A percentile compares a stretch with the other conserved stretches of the same genome.
Evolutionary conservation across 2,329 filamentous ascomycete species (phyloP).

Genomic region (Pseudogymnoascus sp.): DNA sequence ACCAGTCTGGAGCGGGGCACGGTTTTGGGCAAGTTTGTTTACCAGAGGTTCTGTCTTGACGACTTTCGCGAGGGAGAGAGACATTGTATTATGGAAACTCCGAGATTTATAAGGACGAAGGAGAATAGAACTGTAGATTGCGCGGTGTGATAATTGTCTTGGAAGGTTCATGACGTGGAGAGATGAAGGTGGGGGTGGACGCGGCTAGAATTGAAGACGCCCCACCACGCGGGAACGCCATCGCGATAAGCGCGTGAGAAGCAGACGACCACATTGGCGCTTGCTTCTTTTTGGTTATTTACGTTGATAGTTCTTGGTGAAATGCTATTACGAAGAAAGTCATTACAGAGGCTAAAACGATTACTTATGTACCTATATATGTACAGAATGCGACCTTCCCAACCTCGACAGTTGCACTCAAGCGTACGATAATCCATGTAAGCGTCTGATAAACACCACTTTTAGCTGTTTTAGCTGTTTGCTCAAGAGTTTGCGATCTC

Average conservation of each 20-base stretch:
- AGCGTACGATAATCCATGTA: neutral
- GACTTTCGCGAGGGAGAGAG: constrained; percentile 37
- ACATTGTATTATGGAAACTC: constrained; percentile 30
- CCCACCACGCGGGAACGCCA: neutral
- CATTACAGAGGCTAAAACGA: neutral
- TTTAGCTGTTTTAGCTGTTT: neutral
- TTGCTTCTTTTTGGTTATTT: neutral
- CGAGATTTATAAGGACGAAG: neutral
- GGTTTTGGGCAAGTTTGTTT: constrained; percentile 14
- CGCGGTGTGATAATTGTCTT: neutral
- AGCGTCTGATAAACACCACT: neutral
- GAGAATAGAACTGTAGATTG: neutral
- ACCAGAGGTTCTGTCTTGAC: constrained; percentile 40
- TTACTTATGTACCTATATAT: neutral
- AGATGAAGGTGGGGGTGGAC: neutral
- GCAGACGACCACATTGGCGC: neutral
- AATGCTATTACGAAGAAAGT: neutral
- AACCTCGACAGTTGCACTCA: neutral
- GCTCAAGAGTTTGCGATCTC: neutral
- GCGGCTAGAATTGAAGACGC: neutral
- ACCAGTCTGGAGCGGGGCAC: neutral
- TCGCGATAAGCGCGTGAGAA: neutral
- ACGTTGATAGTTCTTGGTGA: neutral
- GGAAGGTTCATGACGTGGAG: neutral
- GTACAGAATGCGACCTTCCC: neutral